phyloP scores from a whole-genome alignment of 2,329 filamentous ascomycete genomes.

The Aspergillus aculeatinus region DNA sequence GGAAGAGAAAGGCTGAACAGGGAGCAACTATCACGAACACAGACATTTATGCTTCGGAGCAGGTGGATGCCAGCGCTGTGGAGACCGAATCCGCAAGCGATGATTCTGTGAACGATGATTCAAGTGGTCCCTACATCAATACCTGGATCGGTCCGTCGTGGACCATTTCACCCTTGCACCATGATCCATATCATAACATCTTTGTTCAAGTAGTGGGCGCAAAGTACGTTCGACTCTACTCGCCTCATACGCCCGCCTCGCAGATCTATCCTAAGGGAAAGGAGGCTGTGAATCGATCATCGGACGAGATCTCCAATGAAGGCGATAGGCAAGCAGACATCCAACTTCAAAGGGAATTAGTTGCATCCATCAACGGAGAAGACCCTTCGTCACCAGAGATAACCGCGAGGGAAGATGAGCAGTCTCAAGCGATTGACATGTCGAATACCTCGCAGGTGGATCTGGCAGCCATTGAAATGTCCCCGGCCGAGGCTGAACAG shows the following conservation, averaged over 20 bases:
- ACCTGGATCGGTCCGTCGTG: constrained; percentile 88
- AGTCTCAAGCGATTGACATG: constrained; percentile 67
- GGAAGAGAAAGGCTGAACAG: neutral
- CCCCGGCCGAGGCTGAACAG: constrained; percentile 41
- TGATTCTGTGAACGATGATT: constrained; percentile 15
- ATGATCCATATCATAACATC: constrained; percentile 91
- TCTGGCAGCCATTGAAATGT: constrained; percentile 65
- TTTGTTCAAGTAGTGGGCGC: constrained; percentile 83
- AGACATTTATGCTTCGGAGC: neutral
- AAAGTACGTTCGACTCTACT: constrained; percentile 90
- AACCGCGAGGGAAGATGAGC: neutral
- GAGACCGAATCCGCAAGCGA: constrained; percentile 11
- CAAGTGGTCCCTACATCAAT: constrained; percentile 67
- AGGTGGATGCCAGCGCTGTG: neutral
- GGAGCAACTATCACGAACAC: neutral
- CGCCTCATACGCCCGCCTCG: constrained; percentile 58
- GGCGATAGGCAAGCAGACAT: neutral
- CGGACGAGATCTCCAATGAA: neutral
- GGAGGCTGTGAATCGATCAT: constrained; percentile 32
- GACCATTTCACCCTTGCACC: constrained; percentile 90
- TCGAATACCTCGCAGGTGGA: constrained; percentile 83
- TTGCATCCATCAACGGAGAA: neutral
- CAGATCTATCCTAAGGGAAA: constrained; percentile 42
- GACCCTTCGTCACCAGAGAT: neutral
- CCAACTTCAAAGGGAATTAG: neutral